A percentile compares a stretch with the other conserved stretches of the same genome.
Conservation (phyloP, 139 green algal species). For the Raphidocelis subcapitata region DNA sequence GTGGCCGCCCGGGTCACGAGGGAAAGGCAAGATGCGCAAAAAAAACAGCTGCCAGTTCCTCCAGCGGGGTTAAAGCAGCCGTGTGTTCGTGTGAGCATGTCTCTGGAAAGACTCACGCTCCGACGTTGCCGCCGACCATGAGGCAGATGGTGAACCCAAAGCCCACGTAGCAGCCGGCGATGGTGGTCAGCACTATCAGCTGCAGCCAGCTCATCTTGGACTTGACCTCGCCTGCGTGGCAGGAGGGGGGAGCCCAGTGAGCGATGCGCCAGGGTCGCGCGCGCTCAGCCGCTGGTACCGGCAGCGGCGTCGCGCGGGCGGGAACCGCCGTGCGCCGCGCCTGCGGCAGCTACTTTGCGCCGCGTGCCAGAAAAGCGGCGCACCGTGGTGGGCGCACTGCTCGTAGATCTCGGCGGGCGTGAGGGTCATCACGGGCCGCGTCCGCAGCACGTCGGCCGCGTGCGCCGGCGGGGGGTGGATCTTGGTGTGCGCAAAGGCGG, state of each 20-base stretch:
- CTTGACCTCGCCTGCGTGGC: slow-evolving; percentile 35
- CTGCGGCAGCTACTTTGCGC: background rate
- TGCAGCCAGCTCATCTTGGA: slow-evolving; percentile 39
- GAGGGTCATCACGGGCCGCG: too few species aligned
- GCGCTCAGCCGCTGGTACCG: background rate
- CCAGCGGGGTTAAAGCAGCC: too few species aligned
- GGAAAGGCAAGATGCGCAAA: too few species aligned
- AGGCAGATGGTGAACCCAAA: slow-evolving; percentile 45
- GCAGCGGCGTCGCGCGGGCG: background rate
- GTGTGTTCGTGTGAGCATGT: too few species aligned
- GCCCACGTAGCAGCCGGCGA: slow-evolving; percentile 42
- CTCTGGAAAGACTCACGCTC: slow-evolving; percentile 19
- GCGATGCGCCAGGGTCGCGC: background rate
- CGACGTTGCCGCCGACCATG: slow-evolving; percentile 26
- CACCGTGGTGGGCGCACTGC: slow-evolving; percentile 44
- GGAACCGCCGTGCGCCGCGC: background rate
- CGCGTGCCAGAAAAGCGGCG: background rate
- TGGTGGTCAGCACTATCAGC: slow-evolving; percentile 31
- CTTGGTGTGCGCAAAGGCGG: too few species aligned
- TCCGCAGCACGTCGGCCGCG: too few species aligned
- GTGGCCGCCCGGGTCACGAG: too few species aligned
- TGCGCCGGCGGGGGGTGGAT: too few species aligned
- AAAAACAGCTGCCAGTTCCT: too few species aligned
- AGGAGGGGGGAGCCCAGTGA: background rate
- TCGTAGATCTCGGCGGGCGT: slow-evolving; percentile 42